These are phyloP conservation scores for Pythium rishiriense DNA, from an alignment of 352 stramenopile genomes.

Conservation along the genomic window DNA sequence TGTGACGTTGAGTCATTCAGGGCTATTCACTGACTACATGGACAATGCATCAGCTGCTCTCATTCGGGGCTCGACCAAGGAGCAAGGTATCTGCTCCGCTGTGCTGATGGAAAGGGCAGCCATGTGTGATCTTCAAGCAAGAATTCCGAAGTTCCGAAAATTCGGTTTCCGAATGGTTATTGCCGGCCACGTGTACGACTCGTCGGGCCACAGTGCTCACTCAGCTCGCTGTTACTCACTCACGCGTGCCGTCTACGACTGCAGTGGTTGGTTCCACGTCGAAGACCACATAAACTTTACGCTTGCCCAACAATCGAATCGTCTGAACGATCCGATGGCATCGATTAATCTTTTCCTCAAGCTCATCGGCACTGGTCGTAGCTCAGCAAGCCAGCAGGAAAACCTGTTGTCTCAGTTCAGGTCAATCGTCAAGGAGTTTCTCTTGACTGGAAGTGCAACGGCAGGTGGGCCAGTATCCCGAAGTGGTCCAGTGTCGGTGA, in stretches of 20 bases:
- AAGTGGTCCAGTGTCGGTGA: conserved; percentile 35
- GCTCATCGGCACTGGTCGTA: conserved; percentile 78
- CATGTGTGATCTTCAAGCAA: conserved; percentile 72
- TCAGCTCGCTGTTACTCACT: conserved; percentile 82
- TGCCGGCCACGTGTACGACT: conserved; percentile 83
- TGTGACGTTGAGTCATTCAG: conserved; percentile 65
- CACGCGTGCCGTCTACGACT: conserved; percentile 77
- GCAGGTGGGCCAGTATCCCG: conserved; percentile 22
- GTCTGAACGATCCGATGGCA: conserved; percentile 71
- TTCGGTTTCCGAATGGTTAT: conserved; percentile 91
- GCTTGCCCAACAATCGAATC: conserved; percentile 78
- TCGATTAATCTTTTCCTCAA: conserved; percentile 87
- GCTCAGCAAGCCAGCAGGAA: conserved; percentile 82
- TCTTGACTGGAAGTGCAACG: conserved; percentile 29
- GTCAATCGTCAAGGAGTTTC: conserved; percentile 81
- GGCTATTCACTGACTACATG: conserved; percentile 87
- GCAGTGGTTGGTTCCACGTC: conserved; percentile 80
- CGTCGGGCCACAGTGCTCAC: conserved; percentile 66
- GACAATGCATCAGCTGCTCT: conserved; percentile 78
- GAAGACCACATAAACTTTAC: conserved; percentile 90
- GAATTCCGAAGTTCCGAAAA: conserved; percentile 81
- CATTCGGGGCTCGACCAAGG: conserved; percentile 83
- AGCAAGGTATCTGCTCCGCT: conserved; percentile 83
- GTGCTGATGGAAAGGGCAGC: conserved; percentile 79
- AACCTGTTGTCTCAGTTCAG: conserved; percentile 84